These are phyloP conservation scores for Lizonia empirigonia DNA, from an alignment of 2,329 filamentous ascomycete species.

Conservation along the genomic window DNA sequence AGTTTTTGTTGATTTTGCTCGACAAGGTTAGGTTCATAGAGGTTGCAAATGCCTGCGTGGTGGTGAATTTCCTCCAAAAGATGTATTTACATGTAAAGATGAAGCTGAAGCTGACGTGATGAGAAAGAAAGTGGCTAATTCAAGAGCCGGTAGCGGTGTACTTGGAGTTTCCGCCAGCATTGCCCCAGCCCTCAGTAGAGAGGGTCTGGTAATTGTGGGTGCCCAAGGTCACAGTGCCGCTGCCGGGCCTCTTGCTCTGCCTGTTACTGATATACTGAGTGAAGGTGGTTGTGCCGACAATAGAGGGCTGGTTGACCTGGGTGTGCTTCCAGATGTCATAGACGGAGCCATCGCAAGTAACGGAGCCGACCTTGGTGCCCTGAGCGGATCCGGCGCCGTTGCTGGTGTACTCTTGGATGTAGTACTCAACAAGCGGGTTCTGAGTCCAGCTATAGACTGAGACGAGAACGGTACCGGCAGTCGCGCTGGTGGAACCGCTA, in stretches of 20 bases:
- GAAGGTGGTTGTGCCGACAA: conserved; percentile 56
- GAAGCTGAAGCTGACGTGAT: neutral
- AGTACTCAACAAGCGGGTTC: conserved; percentile 58
- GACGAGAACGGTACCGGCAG: conserved; percentile 35
- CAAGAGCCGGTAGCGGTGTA: conserved; percentile 33
- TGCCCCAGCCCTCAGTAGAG: conserved; percentile 38
- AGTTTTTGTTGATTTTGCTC: too few species aligned
- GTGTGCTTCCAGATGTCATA: conserved; percentile 42
- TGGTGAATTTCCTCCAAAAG: too few species aligned
- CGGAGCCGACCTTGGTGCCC: conserved; percentile 33
- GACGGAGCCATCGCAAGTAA: conserved; percentile 37
- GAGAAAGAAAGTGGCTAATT: neutral
- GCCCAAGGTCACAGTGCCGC: conserved; percentile 39
- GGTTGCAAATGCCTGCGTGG: too few species aligned
- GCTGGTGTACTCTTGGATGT: conserved; percentile 55
- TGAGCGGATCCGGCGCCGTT: conserved; percentile 48
- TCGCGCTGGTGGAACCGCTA: conserved; percentile 31
- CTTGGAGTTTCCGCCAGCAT: conserved; percentile 35
- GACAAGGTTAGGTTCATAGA: too few species aligned
- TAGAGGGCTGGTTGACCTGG: conserved; percentile 53
- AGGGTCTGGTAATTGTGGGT: conserved; percentile 40
- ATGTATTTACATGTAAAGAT: neutral
- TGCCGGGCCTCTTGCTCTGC: conserved; percentile 32
- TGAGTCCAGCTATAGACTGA: conserved; percentile 62
- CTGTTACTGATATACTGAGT: conserved; percentile 56